phyloP scores from a whole-genome alignment of 306 rosid species.

The Begonia masoniana region DNA sequence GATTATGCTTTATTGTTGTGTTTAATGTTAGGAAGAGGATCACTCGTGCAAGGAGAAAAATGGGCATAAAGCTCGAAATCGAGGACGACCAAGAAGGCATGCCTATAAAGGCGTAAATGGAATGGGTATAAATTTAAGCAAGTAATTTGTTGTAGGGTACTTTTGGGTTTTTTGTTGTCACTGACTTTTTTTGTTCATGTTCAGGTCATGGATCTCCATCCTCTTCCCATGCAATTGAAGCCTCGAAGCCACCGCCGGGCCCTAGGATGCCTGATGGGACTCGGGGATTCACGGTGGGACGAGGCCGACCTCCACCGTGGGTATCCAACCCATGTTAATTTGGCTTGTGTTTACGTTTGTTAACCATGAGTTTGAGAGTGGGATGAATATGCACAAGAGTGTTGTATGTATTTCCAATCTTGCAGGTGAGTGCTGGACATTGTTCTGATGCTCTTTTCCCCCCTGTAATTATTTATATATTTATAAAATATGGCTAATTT shows the following conservation, averaged over 20 bases:
- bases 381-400: too few relatives aligned
- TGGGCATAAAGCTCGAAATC: constrained; percentile 55
- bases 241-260: constrained; percentile 87
- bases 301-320: constrained; percentile 66
- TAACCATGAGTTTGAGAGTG: too few relatives aligned
- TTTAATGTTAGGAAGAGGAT: constrained; percentile 40
- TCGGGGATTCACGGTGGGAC: constrained; percentile 82
- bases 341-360: not conserved
- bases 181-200: not conserved
- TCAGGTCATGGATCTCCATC: constrained; percentile 71
- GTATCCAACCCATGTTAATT: constrained; percentile 15
- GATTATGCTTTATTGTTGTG: too few relatives aligned
- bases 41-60: constrained; percentile 45
- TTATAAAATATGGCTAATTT: too few relatives aligned
- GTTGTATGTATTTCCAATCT: too few relatives aligned
- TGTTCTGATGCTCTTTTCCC: too few relatives aligned
- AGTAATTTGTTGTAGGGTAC: too few relatives aligned
- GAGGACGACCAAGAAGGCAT: constrained; percentile 51
- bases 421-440: too few relatives aligned
- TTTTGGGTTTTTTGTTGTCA: not conserved
- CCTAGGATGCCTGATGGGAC: constrained; percentile 99
- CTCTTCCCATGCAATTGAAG: constrained; percentile 34
- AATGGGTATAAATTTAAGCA: constrained; percentile 29
- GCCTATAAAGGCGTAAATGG: constrained; percentile 60
- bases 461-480: too few relatives aligned